Evolutionary conservation across 2,329 filamentous ascomycete genomes (phyloP).

Genomic region (Ceratocystis ficicola): DNA sequence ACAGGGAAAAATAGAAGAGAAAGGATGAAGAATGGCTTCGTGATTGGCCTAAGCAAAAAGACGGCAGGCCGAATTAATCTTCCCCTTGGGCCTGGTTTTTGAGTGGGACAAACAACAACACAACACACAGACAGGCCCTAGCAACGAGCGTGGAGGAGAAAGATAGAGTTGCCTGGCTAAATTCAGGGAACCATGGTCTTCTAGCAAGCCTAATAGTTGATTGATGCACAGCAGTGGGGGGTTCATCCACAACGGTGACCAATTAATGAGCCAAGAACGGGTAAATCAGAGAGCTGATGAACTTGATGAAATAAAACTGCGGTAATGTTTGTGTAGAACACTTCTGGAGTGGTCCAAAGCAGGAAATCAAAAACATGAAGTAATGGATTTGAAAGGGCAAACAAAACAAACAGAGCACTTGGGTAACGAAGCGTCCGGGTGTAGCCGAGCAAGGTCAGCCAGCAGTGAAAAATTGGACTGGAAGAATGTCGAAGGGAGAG

Average conservation of each 20-base stretch:
- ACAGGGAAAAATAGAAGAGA: conserved; percentile 10
- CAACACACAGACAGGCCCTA: conserved; percentile 2
- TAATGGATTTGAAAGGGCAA: neutral
- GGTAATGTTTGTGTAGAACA: no score
- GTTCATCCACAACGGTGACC: neutral
- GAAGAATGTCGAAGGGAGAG: neutral
- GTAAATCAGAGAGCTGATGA: neutral
- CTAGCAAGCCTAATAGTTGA: neutral
- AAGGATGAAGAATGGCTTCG: conserved; percentile 4
- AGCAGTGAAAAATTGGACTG: neutral
- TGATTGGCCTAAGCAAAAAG: neutral
- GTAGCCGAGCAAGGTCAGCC: neutral
- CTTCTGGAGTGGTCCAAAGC: neutral
- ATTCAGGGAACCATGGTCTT: neutral
- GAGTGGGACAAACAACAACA: conserved; percentile 12
- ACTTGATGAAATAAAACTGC: no score
- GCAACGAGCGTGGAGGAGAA: conserved; percentile 1
- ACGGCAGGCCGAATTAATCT: neutral
- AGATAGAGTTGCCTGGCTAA: neutral
- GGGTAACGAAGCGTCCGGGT: neutral
- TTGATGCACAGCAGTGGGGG: neutral
- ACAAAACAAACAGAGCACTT: neutral
- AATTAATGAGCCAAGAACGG: neutral
- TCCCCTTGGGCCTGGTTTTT: conserved; percentile 4
- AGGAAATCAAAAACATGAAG: neutral